Percentiles rank a stretch among this genome's conserved stretches.
Evolutionary conservation across 768 basidiomycete genomes (phyloP).

Genomic region (Phanerodontia chrysosporium): DNA sequence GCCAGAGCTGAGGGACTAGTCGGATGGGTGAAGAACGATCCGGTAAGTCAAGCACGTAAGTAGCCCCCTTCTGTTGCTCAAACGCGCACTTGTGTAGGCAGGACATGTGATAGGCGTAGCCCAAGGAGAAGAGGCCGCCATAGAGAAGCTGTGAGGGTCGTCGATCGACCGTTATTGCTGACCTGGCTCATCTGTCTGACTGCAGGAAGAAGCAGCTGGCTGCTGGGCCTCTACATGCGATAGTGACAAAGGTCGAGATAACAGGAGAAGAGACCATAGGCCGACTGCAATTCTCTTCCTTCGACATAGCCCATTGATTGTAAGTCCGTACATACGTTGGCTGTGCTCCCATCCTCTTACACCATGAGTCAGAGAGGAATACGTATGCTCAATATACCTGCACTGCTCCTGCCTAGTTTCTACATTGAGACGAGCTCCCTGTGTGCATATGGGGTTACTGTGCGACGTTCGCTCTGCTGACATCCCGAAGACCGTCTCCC

Average conservation of each 20-base stretch:
- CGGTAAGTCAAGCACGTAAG: conserved; percentile 2
- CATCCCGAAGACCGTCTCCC: too few species aligned
- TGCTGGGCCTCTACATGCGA: conserved; percentile 5
- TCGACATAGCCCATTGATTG: conserved; percentile 8
- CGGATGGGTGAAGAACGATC: conserved; percentile 16
- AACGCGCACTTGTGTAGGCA: background rate
- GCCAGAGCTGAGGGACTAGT: conserved; percentile 11
- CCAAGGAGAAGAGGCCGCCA: conserved; percentile 5
- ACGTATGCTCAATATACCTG: too few species aligned
- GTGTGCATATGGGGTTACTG: too few species aligned
- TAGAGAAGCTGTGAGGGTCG: conserved; percentile 8
- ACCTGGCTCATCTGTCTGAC: background rate
- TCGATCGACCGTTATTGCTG: background rate
- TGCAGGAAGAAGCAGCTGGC: conserved; percentile 7
- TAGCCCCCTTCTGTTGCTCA: background rate
- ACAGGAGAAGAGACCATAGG: conserved; percentile 1
- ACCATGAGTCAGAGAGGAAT: too few species aligned
- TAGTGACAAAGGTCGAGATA: conserved; percentile 5
- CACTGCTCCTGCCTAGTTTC: too few species aligned
- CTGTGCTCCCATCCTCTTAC: too few species aligned
- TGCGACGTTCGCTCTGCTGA: too few species aligned
- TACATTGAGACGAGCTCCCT: too few species aligned
- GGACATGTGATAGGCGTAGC: conserved; percentile 12
- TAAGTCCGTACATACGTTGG: background rate
- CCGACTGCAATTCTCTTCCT: conserved; percentile 6